Base-by-base conservation (phyloP, 306 rosid species). In the Trifolium repens region DNA sequence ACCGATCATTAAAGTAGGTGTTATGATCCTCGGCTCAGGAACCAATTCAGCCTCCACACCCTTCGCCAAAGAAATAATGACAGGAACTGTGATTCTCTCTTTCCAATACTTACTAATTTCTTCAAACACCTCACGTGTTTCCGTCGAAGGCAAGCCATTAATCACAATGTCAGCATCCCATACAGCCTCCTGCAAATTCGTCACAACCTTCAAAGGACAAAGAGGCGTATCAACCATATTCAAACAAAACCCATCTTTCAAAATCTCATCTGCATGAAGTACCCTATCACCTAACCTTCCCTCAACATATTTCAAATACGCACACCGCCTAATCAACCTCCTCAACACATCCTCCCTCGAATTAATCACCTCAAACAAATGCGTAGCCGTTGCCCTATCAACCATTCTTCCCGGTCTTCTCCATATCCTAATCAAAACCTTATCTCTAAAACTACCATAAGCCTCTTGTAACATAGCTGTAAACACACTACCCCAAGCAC, bases 401-500 rank as follows among this genome's bases (percentile, higher is more conserved):
- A 94, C 93, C 2, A 83, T 5, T 78, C 97, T 87, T 30, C 94
- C 97, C 0, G 92, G 83, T 68, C 97, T 82, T 81, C 98, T 87
- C 97, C 98, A 94, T 78, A 94, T 91, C 88, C 98, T 87, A 30
- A 90, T 83, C 32, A 80, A 76, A 73, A 85, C 87, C 78, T 94
- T 90, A 0, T 91, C 93, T 81, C 98, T 86, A 40, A 94, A 80
- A 63, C 83, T 83, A 67, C 97, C 96, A 75, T 91, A 94, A 74
- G 84, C 83, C 14, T 94, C 96, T 46, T 91, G 98, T 81, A 94
- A 73, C 97, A 91, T 87, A 72, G 97, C 94, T 42, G 79, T 84
- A 79, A 94, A 94, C 8, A 94, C 98, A 74, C 98, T 91, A 39
- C 98, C 98, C 98, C 98, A 94, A 74, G 98, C 98, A 66, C 98